These are phyloP conservation scores for Alternaria sp. DNA, from an alignment of 2,329 filamentous ascomycete genomes.

Conservation along the genomic window DNA sequence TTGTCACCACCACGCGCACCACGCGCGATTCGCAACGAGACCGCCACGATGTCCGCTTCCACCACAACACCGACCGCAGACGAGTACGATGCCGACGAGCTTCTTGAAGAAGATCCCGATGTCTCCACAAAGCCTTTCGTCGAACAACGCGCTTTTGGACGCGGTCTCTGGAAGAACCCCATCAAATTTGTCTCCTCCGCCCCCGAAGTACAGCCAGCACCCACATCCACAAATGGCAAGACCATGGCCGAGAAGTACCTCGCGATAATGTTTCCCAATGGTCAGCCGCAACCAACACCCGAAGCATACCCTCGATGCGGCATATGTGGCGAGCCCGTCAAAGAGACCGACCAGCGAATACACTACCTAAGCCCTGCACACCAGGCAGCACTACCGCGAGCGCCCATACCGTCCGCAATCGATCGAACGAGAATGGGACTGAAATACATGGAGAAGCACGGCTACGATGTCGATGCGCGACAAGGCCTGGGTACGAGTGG, in stretches of 20 bases:
- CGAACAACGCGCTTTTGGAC: constrained; percentile 64
- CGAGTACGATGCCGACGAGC: constrained; percentile 23
- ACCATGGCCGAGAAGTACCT: constrained; percentile 69
- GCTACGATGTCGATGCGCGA: constrained; percentile 77
- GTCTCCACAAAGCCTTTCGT: constrained; percentile 65
- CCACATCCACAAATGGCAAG: constrained; percentile 53
- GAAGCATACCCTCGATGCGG: constrained; percentile 35
- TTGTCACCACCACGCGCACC: background rate
- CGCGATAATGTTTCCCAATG: constrained; percentile 66
- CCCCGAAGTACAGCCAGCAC: constrained; percentile 20
- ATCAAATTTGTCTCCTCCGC: constrained; percentile 66
- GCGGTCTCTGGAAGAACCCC: constrained; percentile 67
- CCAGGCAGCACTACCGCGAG: constrained; percentile 72
- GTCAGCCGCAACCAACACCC: constrained; percentile 25
- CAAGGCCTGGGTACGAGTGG: constrained; percentile 73
- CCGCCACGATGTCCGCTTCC: constrained; percentile 14
- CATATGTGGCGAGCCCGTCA: constrained; percentile 48
- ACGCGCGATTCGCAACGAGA: background rate
- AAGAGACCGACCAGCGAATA: constrained; percentile 51
- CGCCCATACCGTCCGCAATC: constrained; percentile 74
- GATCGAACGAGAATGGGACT: constrained; percentile 75
- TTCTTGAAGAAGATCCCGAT: constrained; percentile 52
- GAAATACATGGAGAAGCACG: constrained; percentile 68
- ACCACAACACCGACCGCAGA: constrained; percentile 2
- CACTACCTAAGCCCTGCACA: constrained; percentile 67